phyloP scores from a whole-genome alignment of 1,284 basidiomycete genomes.

The Tetrapyrgos nigripes region DNA sequence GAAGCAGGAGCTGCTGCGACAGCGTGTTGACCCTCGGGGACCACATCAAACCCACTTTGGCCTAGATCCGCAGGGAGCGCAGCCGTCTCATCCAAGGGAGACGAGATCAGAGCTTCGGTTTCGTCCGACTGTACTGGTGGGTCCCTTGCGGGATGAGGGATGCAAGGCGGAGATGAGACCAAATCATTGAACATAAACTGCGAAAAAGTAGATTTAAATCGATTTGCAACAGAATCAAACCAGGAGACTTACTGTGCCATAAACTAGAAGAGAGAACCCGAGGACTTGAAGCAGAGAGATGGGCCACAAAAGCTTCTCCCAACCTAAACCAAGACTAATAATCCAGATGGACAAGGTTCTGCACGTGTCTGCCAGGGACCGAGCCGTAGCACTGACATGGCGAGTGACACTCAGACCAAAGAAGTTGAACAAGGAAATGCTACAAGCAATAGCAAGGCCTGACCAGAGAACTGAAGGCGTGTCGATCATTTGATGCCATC shows the following conservation, averaged over 20 bases:
- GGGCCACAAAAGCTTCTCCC: constrained; percentile 89
- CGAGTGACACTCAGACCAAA: constrained; percentile 94
- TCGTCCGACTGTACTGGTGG: constrained; percentile 48
- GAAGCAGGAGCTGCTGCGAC: constrained; percentile 3
- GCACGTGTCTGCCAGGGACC: constrained; percentile 94
- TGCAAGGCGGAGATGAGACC: constrained; percentile 65
- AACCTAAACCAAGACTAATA: constrained; percentile 86
- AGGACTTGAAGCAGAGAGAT: constrained; percentile 86
- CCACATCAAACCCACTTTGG: constrained; percentile 72
- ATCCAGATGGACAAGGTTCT: constrained; percentile 94
- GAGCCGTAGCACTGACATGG: constrained; percentile 87
- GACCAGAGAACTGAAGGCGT: constrained; percentile 82
- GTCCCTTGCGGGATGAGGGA: constrained; percentile 45
- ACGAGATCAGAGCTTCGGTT: constrained; percentile 55
- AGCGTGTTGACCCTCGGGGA: constrained; percentile 59
- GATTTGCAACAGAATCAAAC: constrained; percentile 15
- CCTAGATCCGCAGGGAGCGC: constrained; percentile 75
- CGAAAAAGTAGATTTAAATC: constrained; percentile 14
- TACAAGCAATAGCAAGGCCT: constrained; percentile 79
- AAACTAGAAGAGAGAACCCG: constrained; percentile 92
- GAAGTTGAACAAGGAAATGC: constrained; percentile 96
- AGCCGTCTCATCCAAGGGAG: constrained; percentile 74
- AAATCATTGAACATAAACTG: constrained; percentile 85
- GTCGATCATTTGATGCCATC: constrained; percentile 88
- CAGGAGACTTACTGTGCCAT: constrained; percentile 58